Percentiles rank a stretch among this genome's conserved stretches.
Conservation (phyloP, 2,329 filamentous ascomycete genomes). For the Aspergillus udagawae region DNA sequence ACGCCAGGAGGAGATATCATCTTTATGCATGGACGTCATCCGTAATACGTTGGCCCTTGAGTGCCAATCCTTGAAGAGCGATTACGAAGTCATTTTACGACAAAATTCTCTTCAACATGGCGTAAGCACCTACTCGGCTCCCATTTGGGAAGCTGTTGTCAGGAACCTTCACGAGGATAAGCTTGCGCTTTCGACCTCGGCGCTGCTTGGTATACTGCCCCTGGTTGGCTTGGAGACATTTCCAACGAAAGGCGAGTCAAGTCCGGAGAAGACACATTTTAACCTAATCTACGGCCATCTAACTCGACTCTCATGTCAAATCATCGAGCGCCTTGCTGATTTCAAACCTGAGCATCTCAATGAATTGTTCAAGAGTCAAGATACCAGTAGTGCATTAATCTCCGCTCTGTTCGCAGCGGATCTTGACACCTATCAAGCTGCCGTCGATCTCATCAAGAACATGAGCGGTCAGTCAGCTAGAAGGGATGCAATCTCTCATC, state of each 20-base stretch:
- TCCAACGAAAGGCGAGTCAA: conserved; percentile 44
- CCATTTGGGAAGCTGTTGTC: conserved; percentile 74
- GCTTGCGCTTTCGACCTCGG: conserved; percentile 67
- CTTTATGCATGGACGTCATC: conserved; percentile 61
- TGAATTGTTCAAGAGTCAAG: conserved; percentile 62
- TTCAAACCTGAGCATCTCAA: conserved; percentile 68
- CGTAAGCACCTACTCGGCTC: conserved; percentile 64
- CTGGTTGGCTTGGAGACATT: conserved; percentile 75
- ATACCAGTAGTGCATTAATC: conserved; percentile 70
- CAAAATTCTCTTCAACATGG: conserved; percentile 62
- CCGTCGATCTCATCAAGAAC: conserved; percentile 76
- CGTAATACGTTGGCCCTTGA: conserved; percentile 66
- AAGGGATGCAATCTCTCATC: conserved; percentile 57
- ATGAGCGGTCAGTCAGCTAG: conserved; percentile 67
- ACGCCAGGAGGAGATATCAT: conserved; percentile 50
- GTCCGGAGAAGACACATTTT: conserved; percentile 63
- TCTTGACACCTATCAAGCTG: conserved; percentile 71
- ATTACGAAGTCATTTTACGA: conserved; percentile 63
- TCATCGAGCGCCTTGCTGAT: conserved; percentile 75
- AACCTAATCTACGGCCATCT: conserved; percentile 67
- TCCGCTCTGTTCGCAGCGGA: conserved; percentile 79
- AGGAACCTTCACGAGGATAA: conserved; percentile 64
- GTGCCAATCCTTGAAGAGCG: conserved; percentile 64
- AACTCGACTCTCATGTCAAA: conserved; percentile 61
- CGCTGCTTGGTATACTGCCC: conserved; percentile 66